Conservation (phyloP, 2,329 filamentous ascomycete genomes). For the Niveomyces coronatus region DNA sequence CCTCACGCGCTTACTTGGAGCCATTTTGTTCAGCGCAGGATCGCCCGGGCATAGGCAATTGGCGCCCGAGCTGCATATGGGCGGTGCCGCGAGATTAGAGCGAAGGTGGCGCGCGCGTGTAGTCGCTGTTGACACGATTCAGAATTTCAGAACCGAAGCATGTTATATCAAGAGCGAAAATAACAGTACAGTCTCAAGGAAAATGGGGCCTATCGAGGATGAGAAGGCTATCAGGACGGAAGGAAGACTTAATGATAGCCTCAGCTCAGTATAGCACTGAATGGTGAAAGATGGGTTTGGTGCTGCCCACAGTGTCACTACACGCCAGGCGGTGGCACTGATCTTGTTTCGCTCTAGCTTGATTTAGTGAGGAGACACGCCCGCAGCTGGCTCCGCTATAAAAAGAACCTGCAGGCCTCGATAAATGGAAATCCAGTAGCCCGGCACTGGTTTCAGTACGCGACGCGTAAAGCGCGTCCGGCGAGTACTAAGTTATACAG, state of each 20-base stretch:
- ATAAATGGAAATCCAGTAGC: no score
- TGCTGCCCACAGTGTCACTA: slow-evolving; percentile 1
- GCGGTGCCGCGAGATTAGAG: slow-evolving; percentile 1
- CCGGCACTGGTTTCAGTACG: no score
- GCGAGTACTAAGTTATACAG: no score
- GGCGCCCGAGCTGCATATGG: slow-evolving; percentile 6
- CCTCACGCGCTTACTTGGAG: slow-evolving; percentile 14
- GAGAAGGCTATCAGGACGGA: neutral
- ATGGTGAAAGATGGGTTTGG: slow-evolving; percentile 5
- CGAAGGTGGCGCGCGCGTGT: slow-evolving; percentile 1
- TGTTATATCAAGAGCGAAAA: neutral
- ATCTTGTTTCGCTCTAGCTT: slow-evolving; percentile 3
- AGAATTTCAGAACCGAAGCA: neutral
- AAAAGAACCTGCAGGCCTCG: no score
- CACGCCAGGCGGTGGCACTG: no score
- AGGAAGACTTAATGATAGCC: neutral
- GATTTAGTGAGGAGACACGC: no score
- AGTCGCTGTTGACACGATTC: neutral
- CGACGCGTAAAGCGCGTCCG: slow-evolving; percentile 10
- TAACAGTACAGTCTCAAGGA: neutral
- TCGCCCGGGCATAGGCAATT: slow-evolving; percentile 5
- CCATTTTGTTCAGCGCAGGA: slow-evolving; percentile 11
- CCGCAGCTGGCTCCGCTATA: slow-evolving; percentile 1
- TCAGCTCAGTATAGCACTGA: slow-evolving; percentile 2
- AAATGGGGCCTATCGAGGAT: neutral